Conservation (phyloP, 306 rosid genomes). For the Lithocarpus polystachyus region DNA sequence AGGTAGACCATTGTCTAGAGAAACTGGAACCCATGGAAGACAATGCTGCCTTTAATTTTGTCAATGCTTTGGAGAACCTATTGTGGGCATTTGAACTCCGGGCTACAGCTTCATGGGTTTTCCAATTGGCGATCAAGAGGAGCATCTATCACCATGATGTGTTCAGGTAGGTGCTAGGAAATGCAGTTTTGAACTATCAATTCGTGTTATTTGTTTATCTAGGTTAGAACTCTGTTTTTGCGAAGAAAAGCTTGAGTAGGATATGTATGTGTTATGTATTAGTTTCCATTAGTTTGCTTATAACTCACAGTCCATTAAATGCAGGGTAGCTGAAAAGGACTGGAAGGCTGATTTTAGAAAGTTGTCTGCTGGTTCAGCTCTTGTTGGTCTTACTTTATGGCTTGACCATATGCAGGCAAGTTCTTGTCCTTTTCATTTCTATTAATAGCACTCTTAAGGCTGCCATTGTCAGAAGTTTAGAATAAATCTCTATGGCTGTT, state of each 20-base stretch:
- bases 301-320: slow-evolving; percentile 18
- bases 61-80: slow-evolving; percentile 81
- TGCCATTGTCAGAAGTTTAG: background rate
- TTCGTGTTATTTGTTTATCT: background rate
- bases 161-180: slow-evolving; percentile 55
- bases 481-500: background rate
- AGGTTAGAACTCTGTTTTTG: slow-evolving; percentile 11
- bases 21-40: slow-evolving; percentile 64
- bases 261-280: background rate
- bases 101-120: slow-evolving; percentile 94
- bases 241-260: slow-evolving; percentile 6
- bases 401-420: slow-evolving; percentile 96
- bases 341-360: slow-evolving; percentile 99
- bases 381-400: slow-evolving; percentile 97
- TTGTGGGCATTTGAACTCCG: slow-evolving; percentile 97
- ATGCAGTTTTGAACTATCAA: slow-evolving; percentile 16
- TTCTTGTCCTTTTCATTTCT: background rate
- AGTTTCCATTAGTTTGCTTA: slow-evolving; percentile 19
- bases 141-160: slow-evolving; percentile 61
- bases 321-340: slow-evolving; percentile 88
- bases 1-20: slow-evolving; percentile 63
- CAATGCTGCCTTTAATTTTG: slow-evolving; percentile 90
- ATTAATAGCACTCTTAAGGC: background rate
- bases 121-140: slow-evolving; percentile 80
- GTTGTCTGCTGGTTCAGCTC: slow-evolving; percentile 91